Evolutionary conservation across 768 basidiomycete species (phyloP).

Genomic region (Guyanaporus albipodus): DNA sequence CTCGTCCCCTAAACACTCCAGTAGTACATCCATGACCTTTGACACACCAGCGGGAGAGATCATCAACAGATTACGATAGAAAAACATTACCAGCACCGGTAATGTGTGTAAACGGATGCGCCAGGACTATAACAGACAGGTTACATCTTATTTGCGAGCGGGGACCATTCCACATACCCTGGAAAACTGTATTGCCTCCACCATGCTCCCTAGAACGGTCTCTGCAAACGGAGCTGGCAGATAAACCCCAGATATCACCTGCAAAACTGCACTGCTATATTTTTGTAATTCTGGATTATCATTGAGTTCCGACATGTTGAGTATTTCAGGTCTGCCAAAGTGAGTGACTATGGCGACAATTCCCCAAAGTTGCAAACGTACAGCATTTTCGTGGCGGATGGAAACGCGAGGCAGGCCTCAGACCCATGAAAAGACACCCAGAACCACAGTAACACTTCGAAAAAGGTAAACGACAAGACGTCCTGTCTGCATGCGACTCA

Average conservation of each 20-base stretch:
- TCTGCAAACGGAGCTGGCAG: constrained; percentile 64
- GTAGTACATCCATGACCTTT: constrained; percentile 75
- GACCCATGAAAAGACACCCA: constrained; percentile 74
- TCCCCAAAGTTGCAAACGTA: constrained; percentile 38
- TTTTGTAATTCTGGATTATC: constrained; percentile 80
- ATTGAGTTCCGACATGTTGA: constrained; percentile 87
- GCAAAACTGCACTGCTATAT: constrained; percentile 76
- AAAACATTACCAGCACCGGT: constrained; percentile 86
- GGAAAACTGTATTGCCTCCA: constrained; percentile 72
- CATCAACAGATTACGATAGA: constrained; percentile 82
- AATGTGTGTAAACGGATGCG: constrained; percentile 82
- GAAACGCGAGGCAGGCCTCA: constrained; percentile 71
- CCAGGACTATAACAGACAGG: constrained; percentile 62
- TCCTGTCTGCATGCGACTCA: constrained; percentile 30
- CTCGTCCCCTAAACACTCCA: constrained; percentile 82
- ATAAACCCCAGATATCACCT: constrained; percentile 78
- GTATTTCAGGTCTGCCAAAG: constrained; percentile 68
- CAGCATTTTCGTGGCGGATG: constrained; percentile 75
- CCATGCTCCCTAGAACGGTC: constrained; percentile 56
- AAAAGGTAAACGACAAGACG: constrained; percentile 14
- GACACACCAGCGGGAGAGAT: constrained; percentile 64
- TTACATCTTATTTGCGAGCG: constrained; percentile 10
- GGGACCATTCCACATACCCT: constrained; percentile 42
- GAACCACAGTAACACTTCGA: constrained; percentile 73
- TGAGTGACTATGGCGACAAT: constrained; percentile 1